These are phyloP conservation scores for Plasmodium gonderi DNA, from an alignment of 169 alveolate species.

Conservation along the genomic window DNA sequence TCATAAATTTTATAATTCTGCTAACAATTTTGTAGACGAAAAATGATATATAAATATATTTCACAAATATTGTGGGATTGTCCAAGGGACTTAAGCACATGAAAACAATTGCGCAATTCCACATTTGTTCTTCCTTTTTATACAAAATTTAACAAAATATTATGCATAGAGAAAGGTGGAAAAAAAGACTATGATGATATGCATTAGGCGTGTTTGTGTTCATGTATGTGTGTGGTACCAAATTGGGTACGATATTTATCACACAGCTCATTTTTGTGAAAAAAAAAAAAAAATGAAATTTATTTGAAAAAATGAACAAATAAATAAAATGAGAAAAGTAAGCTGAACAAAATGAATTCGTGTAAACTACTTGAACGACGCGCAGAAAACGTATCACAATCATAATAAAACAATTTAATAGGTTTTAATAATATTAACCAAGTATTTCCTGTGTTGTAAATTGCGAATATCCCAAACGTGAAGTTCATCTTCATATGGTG, in stretches of 20 bases:
- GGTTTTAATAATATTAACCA: conserved; percentile 57
- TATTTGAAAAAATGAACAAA: conserved; percentile 7
- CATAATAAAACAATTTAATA: conserved; percentile 14
- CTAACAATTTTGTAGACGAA: neutral
- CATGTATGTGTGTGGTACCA: too few relatives aligned
- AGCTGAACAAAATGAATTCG: neutral
- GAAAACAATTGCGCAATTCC: neutral
- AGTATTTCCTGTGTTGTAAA: conserved; percentile 55
- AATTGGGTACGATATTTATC: neutral
- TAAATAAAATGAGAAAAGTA: conserved; percentile 1
- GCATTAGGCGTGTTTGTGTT: too few relatives aligned
- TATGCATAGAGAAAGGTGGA: neutral
- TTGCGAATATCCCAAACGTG: conserved; percentile 67
- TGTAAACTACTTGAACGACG: neutral
- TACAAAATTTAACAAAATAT: neutral
- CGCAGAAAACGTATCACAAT: neutral
- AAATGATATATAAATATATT: neutral
- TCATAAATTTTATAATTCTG: neutral
- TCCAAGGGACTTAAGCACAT: neutral
- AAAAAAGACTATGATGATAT: neutral
- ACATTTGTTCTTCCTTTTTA: neutral
- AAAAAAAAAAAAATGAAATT: neutral
- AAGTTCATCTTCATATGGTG: conserved; percentile 75
- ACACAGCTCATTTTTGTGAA: neutral
- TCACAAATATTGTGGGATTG: neutral